Conservation (phyloP, 1,284 basidiomycete species). For the Cryptococcus depauperatus region DNA sequence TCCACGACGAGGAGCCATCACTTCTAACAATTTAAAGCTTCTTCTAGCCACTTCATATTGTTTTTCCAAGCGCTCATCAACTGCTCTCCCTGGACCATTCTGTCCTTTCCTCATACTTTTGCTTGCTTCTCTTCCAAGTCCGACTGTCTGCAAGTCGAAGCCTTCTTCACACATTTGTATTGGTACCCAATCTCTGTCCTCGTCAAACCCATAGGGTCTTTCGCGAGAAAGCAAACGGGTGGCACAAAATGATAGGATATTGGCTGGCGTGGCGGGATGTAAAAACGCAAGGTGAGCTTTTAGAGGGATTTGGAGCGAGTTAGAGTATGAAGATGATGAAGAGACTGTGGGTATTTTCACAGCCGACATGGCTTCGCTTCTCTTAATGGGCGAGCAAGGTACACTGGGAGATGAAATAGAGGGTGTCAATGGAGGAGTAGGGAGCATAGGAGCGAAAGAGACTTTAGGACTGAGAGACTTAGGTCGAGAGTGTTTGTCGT, state of each 20-base stretch:
- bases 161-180: conserved; percentile 1
- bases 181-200: conserved; percentile 16
- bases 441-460: neutral
- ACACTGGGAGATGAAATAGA: neutral
- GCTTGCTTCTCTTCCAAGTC: conserved; percentile 22
- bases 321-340: neutral
- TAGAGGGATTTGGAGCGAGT: conserved; percentile 21
- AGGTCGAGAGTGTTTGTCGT: neutral
- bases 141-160: conserved; percentile 20
- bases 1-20: conserved; percentile 3
- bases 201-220: conserved; percentile 19
- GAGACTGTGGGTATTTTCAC: conserved; percentile 1
- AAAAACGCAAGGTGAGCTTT: conserved; percentile 18
- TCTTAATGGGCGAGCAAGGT: neutral
- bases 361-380: neutral
- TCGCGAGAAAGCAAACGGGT: conserved; percentile 26
- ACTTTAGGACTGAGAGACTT: neutral
- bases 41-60: conserved; percentile 26
- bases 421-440: conserved; percentile 16
- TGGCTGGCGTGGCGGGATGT: conserved; percentile 19
- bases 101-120: conserved; percentile 12
- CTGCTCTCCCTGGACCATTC: conserved; percentile 15
- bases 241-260: conserved; percentile 25
- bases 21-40: conserved; percentile 20
- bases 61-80: conserved; percentile 21